Base-by-base conservation (phyloP, 2,329 filamentous ascomycete genomes). In the Cryphonectria japonica region DNA sequence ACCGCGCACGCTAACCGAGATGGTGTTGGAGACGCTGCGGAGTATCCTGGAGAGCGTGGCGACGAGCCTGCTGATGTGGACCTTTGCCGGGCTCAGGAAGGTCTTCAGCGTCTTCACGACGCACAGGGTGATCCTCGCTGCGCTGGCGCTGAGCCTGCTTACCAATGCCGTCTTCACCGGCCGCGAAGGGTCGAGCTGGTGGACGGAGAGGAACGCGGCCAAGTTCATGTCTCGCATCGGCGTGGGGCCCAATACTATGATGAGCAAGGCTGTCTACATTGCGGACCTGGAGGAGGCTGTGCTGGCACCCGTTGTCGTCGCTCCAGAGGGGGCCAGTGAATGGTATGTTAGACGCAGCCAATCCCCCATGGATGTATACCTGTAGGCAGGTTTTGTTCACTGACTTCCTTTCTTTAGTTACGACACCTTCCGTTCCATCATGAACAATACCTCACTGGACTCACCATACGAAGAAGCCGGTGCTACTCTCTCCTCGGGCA, bases 201-300 rank as follows among this genome's bases (percentile, higher is more conserved):
- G 93, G 92, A 86, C 88, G 62, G 95, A 98, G 82, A 89, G 94
- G 70, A 91, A 89, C 72, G 94, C 95, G 1, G 88, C 87, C 22
- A 90, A 86, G 57, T 97, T 95, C 79, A 96, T 99, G 94, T 84
- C 85, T 46, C 86, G 91, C 16, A 83, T 98, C 19, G 95, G 95
- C 13, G 90, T 98, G 9, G 87, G 88, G 3, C 93, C 95, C 9
- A 92, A 97, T 75, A 81, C 86, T 29, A 87, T 92, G 73, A 95
- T 98, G 93, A 93, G 92, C 81, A 94, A 92, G 79, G 90, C 93
- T 11, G 89, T 99, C 37, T 97, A 96, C 78, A 82, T 98, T 69
- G 86, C 86, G 67, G 95, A 98, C 79, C 84, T 98, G 66, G 91
- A 94, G 71, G 88, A 92, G 73, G 89, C 88, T 22, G 80, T 84